Base-by-base conservation (phyloP, 225 moss, liverwort and hornwort species). In the Antitrichia curtipendula region DNA sequence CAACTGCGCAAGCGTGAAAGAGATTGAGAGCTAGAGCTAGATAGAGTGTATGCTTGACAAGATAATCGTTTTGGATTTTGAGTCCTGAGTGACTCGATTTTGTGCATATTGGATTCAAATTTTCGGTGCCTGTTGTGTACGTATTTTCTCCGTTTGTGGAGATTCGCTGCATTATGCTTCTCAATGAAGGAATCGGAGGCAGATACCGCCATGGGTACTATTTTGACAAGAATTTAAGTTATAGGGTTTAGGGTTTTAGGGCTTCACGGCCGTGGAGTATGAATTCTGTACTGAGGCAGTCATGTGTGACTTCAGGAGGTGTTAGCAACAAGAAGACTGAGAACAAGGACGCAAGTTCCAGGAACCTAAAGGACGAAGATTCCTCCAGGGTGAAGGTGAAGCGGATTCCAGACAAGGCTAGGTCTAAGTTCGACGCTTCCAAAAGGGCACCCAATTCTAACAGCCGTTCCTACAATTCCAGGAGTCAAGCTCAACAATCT, bases 161-260 rank as follows among this genome's bases (percentile, higher is more conserved):
- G 63, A 61, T 79, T 59, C 76, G 53, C 68, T 86, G 85, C 45
- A 40, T 66, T 69, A 47, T 59, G 36, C 8, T 86, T 54, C 47
- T 70, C 28, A 49, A 80, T 38, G 83, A 83, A 78, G 36, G 79
- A 59, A 80, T 53, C 13, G 56, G 57, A 82, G 79, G 11, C 38
- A 49, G 43, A n/a, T 45, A 87, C 12, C 4, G 43, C 72, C 70
- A 57, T 82, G 36, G 52, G 16, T 15, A 73, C 86, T 38, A 22
- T 52, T 77, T 57, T 54, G 78, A 66, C 79, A 80, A 86, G 69
- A 80, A 27, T 78, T 77, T 65, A 38, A n/a, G 25, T 62, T 54
- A 3, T 24, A 89, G 90, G 90, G 87, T 92, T 90, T 90, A 88
- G 92, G 88, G 88, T 90, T 92, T 88, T 82, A 90, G 86, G 76